Evolutionary conservation across 495 filamentous ascomycete genomes (phyloP), one percentile per base, ranked within the genome.

Genomic region (Diplogelasinospora grovesii): DNA sequence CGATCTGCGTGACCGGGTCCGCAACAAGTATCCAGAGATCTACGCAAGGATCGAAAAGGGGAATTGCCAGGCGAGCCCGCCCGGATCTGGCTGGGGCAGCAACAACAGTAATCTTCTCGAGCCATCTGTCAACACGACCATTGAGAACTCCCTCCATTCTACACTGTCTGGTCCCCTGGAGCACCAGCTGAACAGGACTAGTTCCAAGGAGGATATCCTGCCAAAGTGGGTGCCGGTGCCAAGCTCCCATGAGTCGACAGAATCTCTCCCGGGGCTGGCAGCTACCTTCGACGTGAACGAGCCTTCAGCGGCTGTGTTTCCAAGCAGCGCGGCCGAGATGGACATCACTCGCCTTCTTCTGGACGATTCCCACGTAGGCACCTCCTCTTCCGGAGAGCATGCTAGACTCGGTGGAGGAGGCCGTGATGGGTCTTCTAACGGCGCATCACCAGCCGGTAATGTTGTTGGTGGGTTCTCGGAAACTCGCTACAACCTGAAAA

Each of bases 1-100:
- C 4, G 86, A 95, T 53, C 64, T 95, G 9, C 70, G 89, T 34
- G 89, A 95, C 59, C 73, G 87, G 5, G 82, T 93, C 38, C 74
- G 89, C 14, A 88, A 84, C 43, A 83, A 81, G 38, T 89, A 82
- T 46, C 85, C 87, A 5, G 77, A 84, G 25, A 62, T 67, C 29
- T 73, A 69, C 45, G 49, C 56, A 14, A 42, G 53, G 33, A 69
- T 70, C 19, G 74, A 81, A 33, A 92, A 85, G 53, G 72, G 70
- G 13, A 54, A 57, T 11, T 54, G 64, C 20, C 66, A 79, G 39
- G 59, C 63, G 35, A 63, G 59, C 37, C 49, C 64, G 22, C 43
- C 50, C 8, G 41, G 46, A 15, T 49, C 53, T 36, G 34, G 36
- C 8, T 24, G 22, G 11, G 30, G 43, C 48, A 59, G 47, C 38